Conservation (phyloP, 1,284 basidiomycete species). For the Malassezia vespertilionis region DNA sequence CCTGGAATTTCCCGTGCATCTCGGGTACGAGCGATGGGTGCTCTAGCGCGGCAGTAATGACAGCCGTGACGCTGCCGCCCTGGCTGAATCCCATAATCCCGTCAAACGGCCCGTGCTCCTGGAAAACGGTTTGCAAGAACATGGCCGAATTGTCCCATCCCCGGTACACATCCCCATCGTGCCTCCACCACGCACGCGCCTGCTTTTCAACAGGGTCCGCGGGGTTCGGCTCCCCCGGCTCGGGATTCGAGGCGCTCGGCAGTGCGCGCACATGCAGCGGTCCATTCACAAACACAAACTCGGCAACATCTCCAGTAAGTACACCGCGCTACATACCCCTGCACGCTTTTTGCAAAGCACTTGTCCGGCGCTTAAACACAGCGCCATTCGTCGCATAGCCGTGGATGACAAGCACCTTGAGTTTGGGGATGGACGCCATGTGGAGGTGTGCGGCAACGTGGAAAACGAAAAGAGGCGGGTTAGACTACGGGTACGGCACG, state of each 20-base stretch:
- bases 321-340: constrained; percentile 10
- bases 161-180: constrained; percentile 27
- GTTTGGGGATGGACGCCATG: constrained; percentile 15
- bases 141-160: constrained; percentile 32
- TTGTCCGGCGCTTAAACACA: constrained; percentile 28
- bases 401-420: constrained; percentile 38
- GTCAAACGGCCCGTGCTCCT: constrained; percentile 39
- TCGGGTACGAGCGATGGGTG: constrained; percentile 27
- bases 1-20: constrained; percentile 19
- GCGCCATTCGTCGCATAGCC: constrained; percentile 43
- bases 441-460: background rate
- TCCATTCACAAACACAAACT: constrained; percentile 39
- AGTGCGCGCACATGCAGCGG: constrained; percentile 33
- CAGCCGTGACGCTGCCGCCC: constrained; percentile 31
- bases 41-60: constrained; percentile 38
- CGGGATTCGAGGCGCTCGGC: constrained; percentile 10
- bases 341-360: constrained; percentile 39
- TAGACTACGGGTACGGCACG: no score
- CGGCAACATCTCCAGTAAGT: constrained; percentile 30
- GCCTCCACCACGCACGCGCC: constrained; percentile 43
- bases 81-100: constrained; percentile 43
- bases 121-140: constrained; percentile 28
- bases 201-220: constrained; percentile 40
- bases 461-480: background rate
- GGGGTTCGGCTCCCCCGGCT: constrained; percentile 29